Conservation (phyloP, 768 basidiomycete species). For the Pulveroboletus sp. region DNA sequence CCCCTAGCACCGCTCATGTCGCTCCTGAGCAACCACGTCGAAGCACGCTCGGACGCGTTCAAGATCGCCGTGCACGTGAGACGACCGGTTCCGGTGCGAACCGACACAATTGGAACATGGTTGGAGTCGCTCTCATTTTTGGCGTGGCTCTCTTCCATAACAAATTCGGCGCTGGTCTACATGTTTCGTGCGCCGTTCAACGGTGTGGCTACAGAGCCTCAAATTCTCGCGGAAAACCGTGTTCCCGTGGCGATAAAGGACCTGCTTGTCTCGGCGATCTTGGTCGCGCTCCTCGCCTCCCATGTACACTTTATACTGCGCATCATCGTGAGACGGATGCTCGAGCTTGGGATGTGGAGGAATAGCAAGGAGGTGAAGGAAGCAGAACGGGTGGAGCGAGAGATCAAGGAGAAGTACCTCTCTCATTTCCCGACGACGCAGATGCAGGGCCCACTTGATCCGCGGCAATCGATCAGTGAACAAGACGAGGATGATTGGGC, state of each 20-base stretch:
- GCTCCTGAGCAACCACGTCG: slow-evolving; percentile 87
- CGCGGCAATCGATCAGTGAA: background rate
- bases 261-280: slow-evolving; percentile 55
- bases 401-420: slow-evolving; percentile 44
- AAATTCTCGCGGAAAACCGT: slow-evolving; percentile 11
- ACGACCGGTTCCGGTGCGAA: slow-evolving; percentile 80
- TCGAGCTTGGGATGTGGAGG: slow-evolving; percentile 75
- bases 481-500: slow-evolving; percentile 26
- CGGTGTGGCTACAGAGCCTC: background rate
- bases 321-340: slow-evolving; percentile 55
- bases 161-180: slow-evolving; percentile 87
- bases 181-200: slow-evolving; percentile 62
- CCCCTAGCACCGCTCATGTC: slow-evolving; percentile 88
- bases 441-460: background rate
- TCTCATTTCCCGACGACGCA: slow-evolving; percentile 14
- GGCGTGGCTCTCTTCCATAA: slow-evolving; percentile 84
- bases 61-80: slow-evolving; percentile 86
- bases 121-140: slow-evolving; percentile 82
- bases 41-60: slow-evolving; percentile 90
- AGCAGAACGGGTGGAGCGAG: slow-evolving; percentile 51
- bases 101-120: slow-evolving; percentile 94
- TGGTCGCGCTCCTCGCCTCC: slow-evolving; percentile 77
- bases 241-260: slow-evolving; percentile 39
- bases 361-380: slow-evolving; percentile 62
- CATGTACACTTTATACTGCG: slow-evolving; percentile 79